Conservation (phyloP, 352 stramenopile species). For the Phytopythium kandeliae region DNA sequence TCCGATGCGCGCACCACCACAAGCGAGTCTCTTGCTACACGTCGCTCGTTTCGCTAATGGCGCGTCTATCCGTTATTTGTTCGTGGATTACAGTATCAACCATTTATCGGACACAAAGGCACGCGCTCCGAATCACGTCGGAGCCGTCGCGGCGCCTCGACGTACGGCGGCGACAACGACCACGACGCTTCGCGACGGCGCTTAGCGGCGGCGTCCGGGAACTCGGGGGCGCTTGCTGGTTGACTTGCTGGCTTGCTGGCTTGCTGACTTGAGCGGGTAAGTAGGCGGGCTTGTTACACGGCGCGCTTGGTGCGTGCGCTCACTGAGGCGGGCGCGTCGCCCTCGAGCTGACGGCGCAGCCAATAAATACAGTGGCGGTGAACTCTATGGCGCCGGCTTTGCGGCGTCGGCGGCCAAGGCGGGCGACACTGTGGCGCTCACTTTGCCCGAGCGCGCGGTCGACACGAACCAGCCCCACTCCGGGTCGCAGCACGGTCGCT, state of each 20-base stretch:
- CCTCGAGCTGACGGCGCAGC: neutral
- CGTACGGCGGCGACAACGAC: no score
- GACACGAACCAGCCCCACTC: slow-evolving; percentile 70
- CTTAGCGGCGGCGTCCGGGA: no score
- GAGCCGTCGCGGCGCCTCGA: no score
- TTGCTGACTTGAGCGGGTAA: no score
- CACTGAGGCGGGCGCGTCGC: no score
- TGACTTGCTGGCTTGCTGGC: no score
- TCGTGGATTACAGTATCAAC: neutral
- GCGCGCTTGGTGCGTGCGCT: no score
- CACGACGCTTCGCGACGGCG: neutral
- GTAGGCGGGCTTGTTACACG: no score
- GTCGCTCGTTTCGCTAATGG: slow-evolving; percentile 4
- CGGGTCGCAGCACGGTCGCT: slow-evolving; percentile 34
- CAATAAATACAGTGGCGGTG: slow-evolving; percentile 5
- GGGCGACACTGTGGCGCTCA: no score
- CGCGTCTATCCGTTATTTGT: slow-evolving; percentile 3
- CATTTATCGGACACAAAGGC: neutral
- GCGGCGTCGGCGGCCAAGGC: neutral
- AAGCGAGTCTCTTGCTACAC: no score
- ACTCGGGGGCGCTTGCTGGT: no score
- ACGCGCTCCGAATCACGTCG: neutral
- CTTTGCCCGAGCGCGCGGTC: slow-evolving; percentile 1
- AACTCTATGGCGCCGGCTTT: neutral
- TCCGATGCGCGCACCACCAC: neutral